phyloP scores from a whole-genome alignment of 495 filamentous ascomycete species.

The Hyaloscypha finlandica region DNA sequence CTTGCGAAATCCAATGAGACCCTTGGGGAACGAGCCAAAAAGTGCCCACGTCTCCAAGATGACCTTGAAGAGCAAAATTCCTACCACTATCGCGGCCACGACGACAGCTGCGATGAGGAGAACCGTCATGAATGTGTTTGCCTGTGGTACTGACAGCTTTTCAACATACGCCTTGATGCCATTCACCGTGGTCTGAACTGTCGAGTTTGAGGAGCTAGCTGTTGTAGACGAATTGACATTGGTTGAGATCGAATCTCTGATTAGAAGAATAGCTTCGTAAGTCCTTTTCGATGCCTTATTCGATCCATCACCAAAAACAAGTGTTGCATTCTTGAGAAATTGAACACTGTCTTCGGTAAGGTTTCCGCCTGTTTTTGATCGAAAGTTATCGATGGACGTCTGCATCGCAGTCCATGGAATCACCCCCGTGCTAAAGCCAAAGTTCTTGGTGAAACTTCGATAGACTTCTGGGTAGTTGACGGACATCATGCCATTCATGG shows the following conservation, averaged over 20 bases:
- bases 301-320: constrained; percentile 60
- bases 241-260: constrained; percentile 44
- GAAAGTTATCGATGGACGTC: constrained; percentile 81
- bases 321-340: constrained; percentile 70
- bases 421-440: constrained; percentile 86
- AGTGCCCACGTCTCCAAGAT: constrained; percentile 91
- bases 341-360: constrained; percentile 75
- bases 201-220: constrained; percentile 40
- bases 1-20: constrained; percentile 82
- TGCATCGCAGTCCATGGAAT: constrained; percentile 83
- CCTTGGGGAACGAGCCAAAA: constrained; percentile 83
- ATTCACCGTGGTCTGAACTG: constrained; percentile 21
- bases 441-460: constrained; percentile 85
- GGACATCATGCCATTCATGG: constrained; percentile 94
- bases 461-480: constrained; percentile 86
- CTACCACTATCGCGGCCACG: constrained; percentile 79
- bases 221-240: constrained; percentile 36
- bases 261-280: constrained; percentile 48
- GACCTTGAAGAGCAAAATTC: constrained; percentile 88
- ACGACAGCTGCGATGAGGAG: constrained; percentile 86
- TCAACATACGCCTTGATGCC: constrained; percentile 78
- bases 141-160: constrained; percentile 77
- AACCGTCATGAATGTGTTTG: constrained; percentile 96
- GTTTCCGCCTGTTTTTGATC: constrained; percentile 79
- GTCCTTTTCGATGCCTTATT: constrained; percentile 46